Evolutionary conservation across 257 asterid species (phyloP), one percentile per base, ranked within the genome.

Genomic region (Gardenia jasminoides): DNA sequence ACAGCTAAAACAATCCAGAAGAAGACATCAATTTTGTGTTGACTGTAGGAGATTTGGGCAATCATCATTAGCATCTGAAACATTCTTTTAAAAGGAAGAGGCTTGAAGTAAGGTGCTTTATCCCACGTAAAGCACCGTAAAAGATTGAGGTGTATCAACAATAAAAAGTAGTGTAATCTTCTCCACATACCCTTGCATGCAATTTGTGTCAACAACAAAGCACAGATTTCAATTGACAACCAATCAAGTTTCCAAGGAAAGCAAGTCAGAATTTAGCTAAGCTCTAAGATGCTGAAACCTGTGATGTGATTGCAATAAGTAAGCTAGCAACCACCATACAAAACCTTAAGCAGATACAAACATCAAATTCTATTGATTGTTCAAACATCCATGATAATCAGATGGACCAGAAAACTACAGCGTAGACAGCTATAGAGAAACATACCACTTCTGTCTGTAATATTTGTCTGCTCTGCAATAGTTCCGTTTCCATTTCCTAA

Each of bases 401-500:
- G 30, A 72, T 50, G 22, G 16, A 61, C 26, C 16, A 74, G 54
- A 77, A 77, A 39, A 15, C 19, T 67, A 52, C 28, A 22, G 19
- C 58, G 3, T 8, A 50, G 28, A 67, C 16, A 75, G 74, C 67
- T 9, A 70, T 72, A 31, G 67, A 79, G 62, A 78, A 82, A 79
- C 85, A 56, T 86, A 95, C 99, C 97, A 95, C 87, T 89, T 95
- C 99, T 52, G 92, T 47, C 82, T 90, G 83, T 81, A 91, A 81
- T 77, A 77, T 78, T 84, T 89, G 91, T 76, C 79, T 92, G 79
- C 92, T 92, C 91, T 95, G 98, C 82, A 95, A 79, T 80, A 95
- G 89, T 93, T 92, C 92, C 89, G 65, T 89, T 88, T 95, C 99
- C 92, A 88, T 89, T 82, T 93, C 99, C 99, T 95, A 78, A 39